These are phyloP conservation scores for Abrus pulchellus DNA, from an alignment of 306 rosid species.

Conservation along the genomic window DNA sequence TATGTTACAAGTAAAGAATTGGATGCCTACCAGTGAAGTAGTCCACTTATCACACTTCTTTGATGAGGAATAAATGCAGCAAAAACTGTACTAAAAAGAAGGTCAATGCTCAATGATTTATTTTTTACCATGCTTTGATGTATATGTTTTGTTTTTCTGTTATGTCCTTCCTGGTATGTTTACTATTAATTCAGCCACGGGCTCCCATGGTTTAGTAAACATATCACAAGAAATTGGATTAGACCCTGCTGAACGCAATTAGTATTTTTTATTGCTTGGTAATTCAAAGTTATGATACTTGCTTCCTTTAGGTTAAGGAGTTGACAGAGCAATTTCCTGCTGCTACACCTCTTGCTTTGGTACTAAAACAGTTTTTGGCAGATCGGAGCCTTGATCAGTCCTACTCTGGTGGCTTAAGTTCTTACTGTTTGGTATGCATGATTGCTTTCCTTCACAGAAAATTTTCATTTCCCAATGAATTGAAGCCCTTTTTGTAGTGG, in stretches of 20 bases:
- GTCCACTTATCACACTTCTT: conserved; percentile 3
- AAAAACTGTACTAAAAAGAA: background rate
- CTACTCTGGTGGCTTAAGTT: conserved; percentile 98
- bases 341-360: conserved; percentile 91
- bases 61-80: conserved; percentile 7
- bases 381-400: conserved; percentile 98
- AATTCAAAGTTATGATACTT: conserved; percentile 36
- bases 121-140: too few relatives aligned
- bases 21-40: background rate
- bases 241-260: background rate
- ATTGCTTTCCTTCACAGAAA: conserved; percentile 30
- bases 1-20: background rate
- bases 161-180: background rate
- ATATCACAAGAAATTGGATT: background rate
- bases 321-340: conserved; percentile 96
- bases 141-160: conserved; percentile 18
- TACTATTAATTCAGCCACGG: background rate
- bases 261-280: conserved; percentile 32
- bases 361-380: conserved; percentile 89
- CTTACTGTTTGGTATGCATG: conserved; percentile 91
- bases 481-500: conserved; percentile 16
- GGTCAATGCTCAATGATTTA: background rate
- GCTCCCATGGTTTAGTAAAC: background rate
- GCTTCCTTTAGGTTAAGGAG: conserved; percentile 74
- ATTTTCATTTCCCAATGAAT: conserved; percentile 31